phyloP scores from a whole-genome alignment of 2,329 filamentous ascomycete genomes.

The Microsporum audouinii region DNA sequence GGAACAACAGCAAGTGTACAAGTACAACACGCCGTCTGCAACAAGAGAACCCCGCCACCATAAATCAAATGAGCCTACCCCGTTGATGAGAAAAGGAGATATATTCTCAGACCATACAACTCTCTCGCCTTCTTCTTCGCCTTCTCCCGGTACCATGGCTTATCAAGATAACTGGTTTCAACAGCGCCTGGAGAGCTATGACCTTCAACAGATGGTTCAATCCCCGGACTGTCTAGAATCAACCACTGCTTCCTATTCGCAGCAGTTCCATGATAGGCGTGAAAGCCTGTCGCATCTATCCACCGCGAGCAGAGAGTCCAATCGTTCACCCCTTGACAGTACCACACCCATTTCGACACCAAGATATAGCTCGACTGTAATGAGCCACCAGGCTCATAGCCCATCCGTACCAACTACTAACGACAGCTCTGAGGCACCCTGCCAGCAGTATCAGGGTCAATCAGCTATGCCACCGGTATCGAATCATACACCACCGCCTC shows the following conservation, averaged over 20 bases:
- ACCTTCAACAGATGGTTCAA: slow-evolving; percentile 27
- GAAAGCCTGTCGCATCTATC: neutral
- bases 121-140: slow-evolving; percentile 11
- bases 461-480: slow-evolving; percentile 22
- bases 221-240: slow-evolving; percentile 11
- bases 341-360: slow-evolving; percentile 20
- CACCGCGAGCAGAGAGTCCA: neutral
- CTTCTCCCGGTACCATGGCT: slow-evolving; percentile 35
- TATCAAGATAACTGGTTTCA: slow-evolving; percentile 39
- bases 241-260: neutral
- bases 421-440: slow-evolving; percentile 20
- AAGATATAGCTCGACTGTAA: slow-evolving; percentile 25
- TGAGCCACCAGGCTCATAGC: slow-evolving; percentile 23
- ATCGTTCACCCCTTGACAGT: neutral
- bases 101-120: slow-evolving; percentile 40
- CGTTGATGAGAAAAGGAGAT: slow-evolving; percentile 32
- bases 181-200: slow-evolving; percentile 41
- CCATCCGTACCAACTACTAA: slow-evolving; percentile 26
- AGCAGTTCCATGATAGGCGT: neutral
- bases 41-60: slow-evolving; percentile 29
- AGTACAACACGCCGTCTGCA: slow-evolving; percentile 25
- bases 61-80: slow-evolving; percentile 32
- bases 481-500: slow-evolving; percentile 27
- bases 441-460: slow-evolving; percentile 25
- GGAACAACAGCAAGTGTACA: slow-evolving; percentile 22